These are phyloP conservation scores for Colletotrichum camelliae DNA, from an alignment of 2,329 filamentous ascomycete genomes.

Conservation along the genomic window DNA sequence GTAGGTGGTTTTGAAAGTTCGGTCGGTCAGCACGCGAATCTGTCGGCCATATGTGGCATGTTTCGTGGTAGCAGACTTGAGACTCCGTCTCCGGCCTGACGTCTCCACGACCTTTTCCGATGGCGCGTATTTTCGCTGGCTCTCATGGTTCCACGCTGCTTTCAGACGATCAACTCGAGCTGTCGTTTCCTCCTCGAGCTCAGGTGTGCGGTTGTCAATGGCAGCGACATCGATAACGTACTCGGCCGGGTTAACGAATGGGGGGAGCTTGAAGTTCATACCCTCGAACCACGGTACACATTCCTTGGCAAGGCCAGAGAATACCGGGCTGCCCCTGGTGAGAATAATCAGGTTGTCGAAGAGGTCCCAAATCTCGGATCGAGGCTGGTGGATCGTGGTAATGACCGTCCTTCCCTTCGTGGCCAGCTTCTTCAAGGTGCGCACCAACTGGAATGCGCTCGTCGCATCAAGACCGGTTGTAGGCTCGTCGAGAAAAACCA, in stretches of 20 bases:
- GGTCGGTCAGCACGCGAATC: slow-evolving; percentile 67
- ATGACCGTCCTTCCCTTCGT: slow-evolving; percentile 73
- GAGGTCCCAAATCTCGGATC: slow-evolving; percentile 80
- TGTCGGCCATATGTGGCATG: slow-evolving; percentile 68
- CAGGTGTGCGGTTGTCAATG: slow-evolving; percentile 72
- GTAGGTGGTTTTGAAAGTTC: slow-evolving; percentile 74
- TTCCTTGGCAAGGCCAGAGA: slow-evolving; percentile 63
- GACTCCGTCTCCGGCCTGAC: slow-evolving; percentile 1
- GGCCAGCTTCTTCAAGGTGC: slow-evolving; percentile 72
- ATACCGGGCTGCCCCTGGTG: slow-evolving; percentile 71
- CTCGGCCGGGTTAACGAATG: slow-evolving; percentile 81
- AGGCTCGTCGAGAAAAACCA: slow-evolving; percentile 80
- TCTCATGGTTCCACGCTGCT: slow-evolving; percentile 55
- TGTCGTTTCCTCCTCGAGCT: slow-evolving; percentile 65
- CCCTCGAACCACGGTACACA: slow-evolving; percentile 69
- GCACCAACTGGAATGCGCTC: slow-evolving; percentile 75
- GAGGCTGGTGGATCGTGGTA: slow-evolving; percentile 77
- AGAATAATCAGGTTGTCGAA: slow-evolving; percentile 77
- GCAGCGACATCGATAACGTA: slow-evolving; percentile 78
- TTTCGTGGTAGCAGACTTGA: slow-evolving; percentile 31
- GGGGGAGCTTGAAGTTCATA: slow-evolving; percentile 65
- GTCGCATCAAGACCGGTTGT: slow-evolving; percentile 81
- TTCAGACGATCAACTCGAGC: slow-evolving; percentile 67
- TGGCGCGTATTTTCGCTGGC: slow-evolving; percentile 26
- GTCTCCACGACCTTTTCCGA: slow-evolving; percentile 17